These are phyloP conservation scores for Lactarius hatsudake DNA, from an alignment of 768 basidiomycete species.

Conservation along the genomic window DNA sequence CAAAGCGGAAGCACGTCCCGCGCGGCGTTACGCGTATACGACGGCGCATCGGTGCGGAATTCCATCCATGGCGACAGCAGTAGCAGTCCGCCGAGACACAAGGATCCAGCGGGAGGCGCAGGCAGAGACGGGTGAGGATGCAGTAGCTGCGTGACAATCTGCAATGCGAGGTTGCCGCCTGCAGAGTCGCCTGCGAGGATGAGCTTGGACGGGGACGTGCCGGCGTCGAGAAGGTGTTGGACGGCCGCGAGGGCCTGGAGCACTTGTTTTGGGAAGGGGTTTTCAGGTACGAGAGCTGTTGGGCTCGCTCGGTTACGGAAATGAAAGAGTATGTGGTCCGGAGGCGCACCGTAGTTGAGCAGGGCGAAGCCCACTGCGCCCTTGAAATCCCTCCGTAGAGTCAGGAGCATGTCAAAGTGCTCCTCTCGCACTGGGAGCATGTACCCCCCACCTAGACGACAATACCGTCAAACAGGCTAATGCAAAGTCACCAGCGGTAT, in stretches of 20 bases:
- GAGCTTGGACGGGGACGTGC: slow-evolving; percentile 27
- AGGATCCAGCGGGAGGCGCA: neutral
- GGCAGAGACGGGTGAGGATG: slow-evolving; percentile 23
- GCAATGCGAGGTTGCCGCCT: slow-evolving; percentile 27
- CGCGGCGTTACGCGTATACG: neutral
- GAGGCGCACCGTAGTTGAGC: slow-evolving; percentile 12
- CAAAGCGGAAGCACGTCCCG: neutral
- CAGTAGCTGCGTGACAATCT: slow-evolving; percentile 24
- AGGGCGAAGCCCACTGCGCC: slow-evolving; percentile 11
- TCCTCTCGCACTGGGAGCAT: neutral
- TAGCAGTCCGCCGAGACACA: neutral
- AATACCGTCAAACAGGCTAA: neutral
- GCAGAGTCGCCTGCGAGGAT: slow-evolving; percentile 28
- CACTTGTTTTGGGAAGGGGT: slow-evolving; percentile 25
- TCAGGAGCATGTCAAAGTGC: slow-evolving; percentile 2
- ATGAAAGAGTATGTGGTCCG: neutral
- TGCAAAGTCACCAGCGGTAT: too few species aligned
- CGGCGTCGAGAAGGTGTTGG: slow-evolving; percentile 22
- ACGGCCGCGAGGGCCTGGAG: slow-evolving; percentile 22
- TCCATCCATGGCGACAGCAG: slow-evolving; percentile 13
- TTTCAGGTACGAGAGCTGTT: neutral
- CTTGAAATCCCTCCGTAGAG: slow-evolving; percentile 7
- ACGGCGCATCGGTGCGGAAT: slow-evolving; percentile 7
- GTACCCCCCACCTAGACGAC: slow-evolving; percentile 12
- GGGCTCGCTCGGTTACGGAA: too few species aligned